phyloP scores from a whole-genome alignment of 2,329 filamentous ascomycete species.

The Hirsutella minnesotensis region DNA sequence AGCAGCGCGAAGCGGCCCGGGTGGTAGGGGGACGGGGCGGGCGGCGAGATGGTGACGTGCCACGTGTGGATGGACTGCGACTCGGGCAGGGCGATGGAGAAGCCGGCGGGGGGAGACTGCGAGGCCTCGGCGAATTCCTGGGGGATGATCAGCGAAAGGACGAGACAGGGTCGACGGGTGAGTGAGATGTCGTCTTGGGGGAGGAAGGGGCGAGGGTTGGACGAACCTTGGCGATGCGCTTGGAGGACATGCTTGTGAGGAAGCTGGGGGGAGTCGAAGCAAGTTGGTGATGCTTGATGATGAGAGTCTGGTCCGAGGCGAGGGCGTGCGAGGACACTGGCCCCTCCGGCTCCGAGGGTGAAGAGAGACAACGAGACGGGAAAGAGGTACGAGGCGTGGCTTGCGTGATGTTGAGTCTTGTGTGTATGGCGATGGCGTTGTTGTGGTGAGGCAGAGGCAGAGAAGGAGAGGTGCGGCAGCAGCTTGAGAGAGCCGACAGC shows the following conservation, averaged over 20 bases:
- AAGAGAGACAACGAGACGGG: too few relatives aligned
- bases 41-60: constrained; percentile 36
- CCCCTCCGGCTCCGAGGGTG: too few relatives aligned
- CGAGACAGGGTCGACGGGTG: too few relatives aligned
- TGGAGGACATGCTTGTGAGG: constrained; percentile 25
- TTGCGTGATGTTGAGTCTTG: too few relatives aligned
- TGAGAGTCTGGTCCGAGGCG: too few relatives aligned
- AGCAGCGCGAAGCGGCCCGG: constrained; percentile 65
- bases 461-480: not conserved
- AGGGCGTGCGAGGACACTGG: too few relatives aligned
- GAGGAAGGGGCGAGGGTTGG: constrained; percentile 1
- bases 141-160: too few relatives aligned
- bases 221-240: constrained; percentile 32
- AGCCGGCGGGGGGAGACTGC: constrained; percentile 32
- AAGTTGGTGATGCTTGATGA: constrained; percentile 1
- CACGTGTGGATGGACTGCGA: constrained; percentile 39
- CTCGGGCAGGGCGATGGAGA: constrained; percentile 31
- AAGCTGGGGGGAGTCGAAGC: constrained; percentile 4
- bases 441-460: too few relatives aligned
- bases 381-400: too few relatives aligned
- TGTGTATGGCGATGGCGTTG: not conserved
- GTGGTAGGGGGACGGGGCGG: constrained; percentile 34
- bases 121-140: constrained; percentile 44
- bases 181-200: too few relatives aligned
- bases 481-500: too few relatives aligned